These are phyloP conservation scores for Umbellularia californica DNA, from an alignment of 164 flowering plant genomes.

Conservation along the genomic window DNA sequence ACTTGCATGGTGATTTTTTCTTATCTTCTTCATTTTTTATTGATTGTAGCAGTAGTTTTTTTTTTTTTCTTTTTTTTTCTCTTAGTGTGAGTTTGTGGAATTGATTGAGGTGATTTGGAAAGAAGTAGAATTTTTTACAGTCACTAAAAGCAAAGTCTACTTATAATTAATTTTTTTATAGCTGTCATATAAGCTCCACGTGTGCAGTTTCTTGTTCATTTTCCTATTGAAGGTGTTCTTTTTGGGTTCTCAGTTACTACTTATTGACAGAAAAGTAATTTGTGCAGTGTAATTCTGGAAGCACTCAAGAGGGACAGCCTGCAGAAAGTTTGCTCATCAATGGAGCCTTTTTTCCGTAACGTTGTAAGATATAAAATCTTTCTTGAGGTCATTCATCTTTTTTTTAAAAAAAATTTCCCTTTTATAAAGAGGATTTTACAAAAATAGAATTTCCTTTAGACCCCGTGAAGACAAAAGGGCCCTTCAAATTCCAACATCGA, in stretches of 20 bases:
- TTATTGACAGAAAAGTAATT: conserved; percentile 14
- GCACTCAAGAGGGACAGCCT: conserved; percentile 94
- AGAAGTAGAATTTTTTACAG: neutral
- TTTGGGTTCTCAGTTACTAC: neutral
- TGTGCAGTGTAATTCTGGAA: conserved; percentile 92
- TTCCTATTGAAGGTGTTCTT: too few species aligned
- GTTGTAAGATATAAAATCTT: conserved; percentile 57
- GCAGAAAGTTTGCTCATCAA: conserved; percentile 87
- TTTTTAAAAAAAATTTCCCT: neutral
- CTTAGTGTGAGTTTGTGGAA: neutral
- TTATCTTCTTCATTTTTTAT: neutral
- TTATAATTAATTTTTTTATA: too few species aligned
- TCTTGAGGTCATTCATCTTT: neutral
- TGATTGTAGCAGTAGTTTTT: neutral
- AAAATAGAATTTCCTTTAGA: neutral
- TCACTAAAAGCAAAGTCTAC: too few species aligned
- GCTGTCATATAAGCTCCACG: too few species aligned
- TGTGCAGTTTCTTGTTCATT: too few species aligned
- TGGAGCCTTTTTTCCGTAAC: conserved; percentile 96
- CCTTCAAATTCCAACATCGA: neutral
- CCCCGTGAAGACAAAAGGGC: neutral
- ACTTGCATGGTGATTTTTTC: neutral
- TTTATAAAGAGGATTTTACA: too few species aligned
- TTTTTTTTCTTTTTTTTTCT: too few species aligned
- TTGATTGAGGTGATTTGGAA: neutral